phyloP scores from a whole-genome alignment of 2,329 filamentous ascomycete genomes.

The Fusarium avenaceum region DNA sequence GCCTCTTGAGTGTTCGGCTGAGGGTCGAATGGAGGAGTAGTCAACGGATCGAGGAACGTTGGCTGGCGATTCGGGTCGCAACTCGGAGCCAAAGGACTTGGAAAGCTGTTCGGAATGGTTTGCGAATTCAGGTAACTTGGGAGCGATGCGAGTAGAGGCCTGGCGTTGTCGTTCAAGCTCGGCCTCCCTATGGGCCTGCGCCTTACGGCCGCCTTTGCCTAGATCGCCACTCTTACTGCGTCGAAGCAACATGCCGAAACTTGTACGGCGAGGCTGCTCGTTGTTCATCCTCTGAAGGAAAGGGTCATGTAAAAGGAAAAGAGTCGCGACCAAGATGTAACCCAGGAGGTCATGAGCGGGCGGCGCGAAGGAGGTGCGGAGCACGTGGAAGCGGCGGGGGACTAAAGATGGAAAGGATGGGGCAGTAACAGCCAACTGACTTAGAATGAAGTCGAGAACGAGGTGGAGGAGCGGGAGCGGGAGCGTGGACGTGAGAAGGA shows the following conservation, averaged over 20 bases:
- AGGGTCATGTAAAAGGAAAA: conserved; percentile 46
- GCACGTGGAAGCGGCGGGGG: conserved; percentile 42
- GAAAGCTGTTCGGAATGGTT: conserved; percentile 62
- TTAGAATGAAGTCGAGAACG: conserved; percentile 36
- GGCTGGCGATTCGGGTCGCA: conserved; percentile 72
- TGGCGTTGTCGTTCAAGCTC: conserved; percentile 66
- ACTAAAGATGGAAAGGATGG: conserved; percentile 33
- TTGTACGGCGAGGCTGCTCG: conserved; percentile 55
- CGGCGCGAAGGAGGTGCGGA: conserved; percentile 41
- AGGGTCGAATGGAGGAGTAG: conserved; percentile 60
- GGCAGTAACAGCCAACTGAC: conserved; percentile 27
- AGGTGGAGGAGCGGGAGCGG: conserved; percentile 33
- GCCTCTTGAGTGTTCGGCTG: conserved; percentile 64
- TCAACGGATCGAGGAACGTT: conserved; percentile 66
- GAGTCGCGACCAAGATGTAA: conserved; percentile 37
- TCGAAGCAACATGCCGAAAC: conserved; percentile 72
- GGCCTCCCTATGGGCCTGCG: conserved; percentile 65
- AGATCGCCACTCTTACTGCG: conserved; percentile 77
- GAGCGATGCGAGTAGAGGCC: conserved; percentile 61
- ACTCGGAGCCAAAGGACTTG: conserved; percentile 65
- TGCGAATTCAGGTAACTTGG: conserved; percentile 67
- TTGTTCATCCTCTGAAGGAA: conserved; percentile 51
- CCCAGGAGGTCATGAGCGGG: conserved; percentile 38
- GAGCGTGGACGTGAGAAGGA: conserved; percentile 20
- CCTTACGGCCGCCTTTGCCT: conserved; percentile 71